phyloP scores from a whole-genome alignment of 306 rosid genomes.

The Medicago truncatula region MtrunA17r5.0-ANR NC_053046.1:11341001-11341500 shows the following conservation, averaged over 20 bases:
- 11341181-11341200: conserved; percentile 54
- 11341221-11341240: conserved; percentile 70
- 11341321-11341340: conserved; percentile 67
- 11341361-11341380: conserved; percentile 46
- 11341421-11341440: background rate
- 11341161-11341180: conserved; percentile 74
- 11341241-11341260: conserved; percentile 69
- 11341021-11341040: conserved; percentile 42
- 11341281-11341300: conserved; percentile 80
- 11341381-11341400: no score
- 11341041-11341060: conserved; percentile 21
- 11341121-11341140: background rate
- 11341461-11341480: background rate
- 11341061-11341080: background rate
- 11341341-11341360: conserved; percentile 78
- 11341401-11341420: background rate
- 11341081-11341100: background rate
- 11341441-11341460: background rate
- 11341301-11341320: conserved; percentile 81
- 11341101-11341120: background rate
- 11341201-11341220: conserved; percentile 61
- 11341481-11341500: conserved; percentile 51
- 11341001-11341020: conserved; percentile 77
- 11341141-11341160: conserved; percentile 17
- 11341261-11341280: conserved; percentile 74